Base-by-base conservation (phyloP, 495 filamentous ascomycete species). In the Chaetomidium leptoderma region DNA sequence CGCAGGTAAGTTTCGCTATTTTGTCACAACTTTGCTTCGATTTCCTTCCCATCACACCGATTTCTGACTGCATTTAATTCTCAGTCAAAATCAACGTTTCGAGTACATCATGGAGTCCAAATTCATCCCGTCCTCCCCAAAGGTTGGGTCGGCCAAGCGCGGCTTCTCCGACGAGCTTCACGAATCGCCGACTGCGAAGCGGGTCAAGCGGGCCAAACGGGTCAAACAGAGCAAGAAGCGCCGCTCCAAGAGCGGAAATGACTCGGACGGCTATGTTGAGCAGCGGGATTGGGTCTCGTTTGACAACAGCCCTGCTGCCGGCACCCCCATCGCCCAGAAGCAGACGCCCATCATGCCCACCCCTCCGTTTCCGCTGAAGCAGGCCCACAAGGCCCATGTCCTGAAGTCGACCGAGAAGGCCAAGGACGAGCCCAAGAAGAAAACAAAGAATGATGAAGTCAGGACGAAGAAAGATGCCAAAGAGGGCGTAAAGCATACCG, bases 121-220 rank as follows among this genome's bases (percentile, higher is more conserved):
- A 4, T 40, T 26, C 24, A 32, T 36, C 3, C 1, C 13, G 19
- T 36, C 37, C 9, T 35, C 55, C 1, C 10, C 44, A 6, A 11
- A 10, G 4, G 36, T 8, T 17, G 54, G 44, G 11, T n/a, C 46
- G 27, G 37, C 21, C 46, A 58, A 58, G 29, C 55, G 55, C 6
- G 23, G 7, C 19, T 14, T 37, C n/a, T 19, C 29, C 16, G 46
- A 51, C 6, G 55, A 42, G n/a, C 19, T 55, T 26, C 30, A 44
- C 6, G 23, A 61, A 6, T 61, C 59, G 35, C 59, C 54, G 6
- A 32, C 53, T 8, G 54, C 42, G 5, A 61, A 61, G 11, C 53
- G 54, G 1, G 59, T 43, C 9, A 61, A 61, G 43, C 47, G 54
- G 2, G 49, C 23, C 19, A 51, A 36, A 35, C 47, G 54, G 2